Conservation (phyloP, 164 flowering plant species). For the Aristolochia californica region DNA sequence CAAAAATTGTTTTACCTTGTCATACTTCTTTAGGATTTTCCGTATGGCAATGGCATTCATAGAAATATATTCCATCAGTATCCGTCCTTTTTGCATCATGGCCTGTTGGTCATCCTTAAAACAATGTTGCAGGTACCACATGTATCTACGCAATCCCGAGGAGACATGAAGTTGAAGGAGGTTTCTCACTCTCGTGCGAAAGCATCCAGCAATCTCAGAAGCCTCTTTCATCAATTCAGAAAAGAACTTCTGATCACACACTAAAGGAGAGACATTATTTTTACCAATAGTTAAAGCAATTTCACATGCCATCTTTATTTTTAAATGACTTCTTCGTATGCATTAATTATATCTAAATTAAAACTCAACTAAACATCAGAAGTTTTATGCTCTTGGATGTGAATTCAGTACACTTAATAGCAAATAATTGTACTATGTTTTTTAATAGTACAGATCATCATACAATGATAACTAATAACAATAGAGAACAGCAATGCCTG, state of each 20-base stretch:
- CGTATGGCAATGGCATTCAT: conserved; percentile 87
- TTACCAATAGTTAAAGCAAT: neutral
- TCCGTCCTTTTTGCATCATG: conserved; percentile 42
- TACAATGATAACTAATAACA: too few relatives aligned
- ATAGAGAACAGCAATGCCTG: too few relatives aligned
- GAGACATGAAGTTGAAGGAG: conserved; percentile 59
- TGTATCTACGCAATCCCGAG: conserved; percentile 42
- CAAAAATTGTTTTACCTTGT: conserved; percentile 39
- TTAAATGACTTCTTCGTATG: too few relatives aligned
- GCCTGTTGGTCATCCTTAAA: conserved; percentile 36
- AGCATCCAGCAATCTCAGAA: conserved; percentile 66
- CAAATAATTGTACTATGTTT: too few relatives aligned
- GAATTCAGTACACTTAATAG: too few relatives aligned
- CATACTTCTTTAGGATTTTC: conserved; percentile 90
- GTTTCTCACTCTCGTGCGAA: conserved; percentile 54
- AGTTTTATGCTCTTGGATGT: too few relatives aligned
- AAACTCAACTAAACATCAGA: too few relatives aligned
- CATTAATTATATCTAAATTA: too few relatives aligned
- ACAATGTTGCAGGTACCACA: conserved; percentile 36
- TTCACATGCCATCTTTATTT: too few relatives aligned
- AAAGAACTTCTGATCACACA: conserved; percentile 78
- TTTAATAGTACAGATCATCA: too few relatives aligned
- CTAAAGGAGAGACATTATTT: conserved; percentile 21
- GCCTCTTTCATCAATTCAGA: conserved; percentile 74
- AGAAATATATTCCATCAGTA: conserved; percentile 56